Evolutionary conservation across 257 asterid species (phyloP).

Genomic region (Rhazya stricta): DNA sequence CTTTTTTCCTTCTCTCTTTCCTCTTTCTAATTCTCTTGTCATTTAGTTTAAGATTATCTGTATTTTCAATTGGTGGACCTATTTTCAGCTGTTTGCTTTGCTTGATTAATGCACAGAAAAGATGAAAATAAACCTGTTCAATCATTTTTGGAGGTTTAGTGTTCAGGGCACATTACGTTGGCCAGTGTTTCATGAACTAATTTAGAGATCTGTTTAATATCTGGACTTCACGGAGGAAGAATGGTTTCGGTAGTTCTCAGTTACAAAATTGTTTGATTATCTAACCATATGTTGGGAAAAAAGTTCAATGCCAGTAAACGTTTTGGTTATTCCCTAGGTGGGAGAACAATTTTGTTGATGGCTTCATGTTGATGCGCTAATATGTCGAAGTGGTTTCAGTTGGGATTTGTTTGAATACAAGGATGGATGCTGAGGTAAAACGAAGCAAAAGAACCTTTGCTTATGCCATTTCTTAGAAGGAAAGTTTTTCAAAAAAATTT

Average conservation of each 20-base stretch:
- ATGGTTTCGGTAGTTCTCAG: background rate
- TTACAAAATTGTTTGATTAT: background rate
- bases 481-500: background rate
- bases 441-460: background rate
- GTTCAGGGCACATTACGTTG: background rate
- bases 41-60: background rate
- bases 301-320: background rate
- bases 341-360: background rate
- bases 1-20: slow-evolving; percentile 16
- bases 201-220: background rate
- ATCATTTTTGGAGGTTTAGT: background rate
- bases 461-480: background rate
- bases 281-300: background rate
- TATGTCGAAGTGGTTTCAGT: background rate
- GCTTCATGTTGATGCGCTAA: background rate
- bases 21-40: background rate
- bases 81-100: background rate
- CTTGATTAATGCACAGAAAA: background rate
- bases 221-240: background rate
- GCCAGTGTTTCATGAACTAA: background rate
- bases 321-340: background rate
- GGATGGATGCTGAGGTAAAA: background rate
- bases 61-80: background rate
- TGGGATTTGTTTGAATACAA: background rate
- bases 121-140: background rate